Evolutionary conservation across 306 rosid species (phyloP), one percentile per base, ranked within the genome.

Genomic region (Prunus mongolica): DNA sequence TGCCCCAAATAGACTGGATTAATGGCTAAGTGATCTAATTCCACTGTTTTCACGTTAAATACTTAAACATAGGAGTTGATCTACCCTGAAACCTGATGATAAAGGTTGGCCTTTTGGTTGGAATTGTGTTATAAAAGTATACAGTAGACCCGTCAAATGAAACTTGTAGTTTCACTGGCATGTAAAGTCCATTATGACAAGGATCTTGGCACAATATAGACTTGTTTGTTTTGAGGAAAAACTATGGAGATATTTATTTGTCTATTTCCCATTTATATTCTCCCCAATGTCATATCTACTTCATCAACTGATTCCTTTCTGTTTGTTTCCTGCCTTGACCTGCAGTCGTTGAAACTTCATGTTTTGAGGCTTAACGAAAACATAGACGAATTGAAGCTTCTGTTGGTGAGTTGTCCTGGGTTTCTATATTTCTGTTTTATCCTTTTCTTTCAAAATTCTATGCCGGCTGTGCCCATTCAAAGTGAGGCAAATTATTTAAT

Each of bases 311-410:
- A 73, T 75, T 62, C 67, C 63, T 73, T 65, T 25, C 18, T 57
- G 0, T 32, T 71, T 24, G 52, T 73, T 81, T 72, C 76, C 15
- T 83, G 49, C 66, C 65, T 52, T 78, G 52, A 46, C 45, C 32
- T 84, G 93, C 93, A 95, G 98, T 86, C 98, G 22, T 76, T 95
- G 88, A 95, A 95, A 87, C 97, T 95, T 73, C 97, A 90, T 84
- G 98, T 95, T 83, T 79, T 95, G 76, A 88, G 79, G 90, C 89
- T 95, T 64, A 84, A 82, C 34, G 84, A 87, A 77, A 89, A 79
- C 80, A 82, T 92, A 76, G 84, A 89, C 41, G 92, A 87, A 62
- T 85, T 95, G 85, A 91, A 89, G 84, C 80, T 63, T 84, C 83
- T 80, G 79, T 63, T 90, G 93, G 98, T 92, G 85, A 79, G 97